A percentile compares a stretch with the other conserved stretches of the same genome.
phyloP scores from a whole-genome alignment of 139 green algal genomes.

The Chlorella ohadii region DNA sequence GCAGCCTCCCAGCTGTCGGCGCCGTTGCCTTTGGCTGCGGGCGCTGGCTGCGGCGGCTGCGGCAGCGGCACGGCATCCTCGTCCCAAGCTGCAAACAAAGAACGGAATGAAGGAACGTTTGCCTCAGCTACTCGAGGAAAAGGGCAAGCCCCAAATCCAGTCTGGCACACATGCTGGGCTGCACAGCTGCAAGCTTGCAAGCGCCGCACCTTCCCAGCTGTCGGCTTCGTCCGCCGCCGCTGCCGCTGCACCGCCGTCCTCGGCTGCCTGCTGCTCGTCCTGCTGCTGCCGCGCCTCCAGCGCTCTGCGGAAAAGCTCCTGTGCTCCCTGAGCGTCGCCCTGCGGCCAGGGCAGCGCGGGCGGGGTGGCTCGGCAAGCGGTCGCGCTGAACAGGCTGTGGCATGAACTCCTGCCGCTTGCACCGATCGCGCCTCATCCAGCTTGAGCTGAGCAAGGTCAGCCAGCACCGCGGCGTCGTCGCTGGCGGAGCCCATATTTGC shows the following conservation, averaged over 20 bases:
- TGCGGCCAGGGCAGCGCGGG: neutral
- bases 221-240: neutral
- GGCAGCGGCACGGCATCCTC: neutral
- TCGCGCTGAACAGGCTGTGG: no score
- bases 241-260: neutral
- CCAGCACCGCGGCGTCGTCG: neutral
- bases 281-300: conserved; percentile 7
- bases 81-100: conserved; percentile 29
- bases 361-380: neutral
- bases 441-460: conserved; percentile 1
- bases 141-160: no score
- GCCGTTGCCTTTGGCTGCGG: neutral
- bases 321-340: neutral
- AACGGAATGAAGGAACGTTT: no score
- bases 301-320: conserved; percentile 9
- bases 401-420: no score
- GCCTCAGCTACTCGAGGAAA: neutral
- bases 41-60: neutral
- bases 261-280: neutral
- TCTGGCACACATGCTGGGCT: no score
- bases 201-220: conserved; percentile 22
- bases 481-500: no score
- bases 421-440: neutral
- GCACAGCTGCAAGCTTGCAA: no score
- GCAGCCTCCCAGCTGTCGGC: neutral